Percentiles rank a stretch among this genome's conserved stretches.
Evolutionary conservation across 805 yeast species (phyloP).

Genomic region (Kluyveromyces aestuarii): DNA sequence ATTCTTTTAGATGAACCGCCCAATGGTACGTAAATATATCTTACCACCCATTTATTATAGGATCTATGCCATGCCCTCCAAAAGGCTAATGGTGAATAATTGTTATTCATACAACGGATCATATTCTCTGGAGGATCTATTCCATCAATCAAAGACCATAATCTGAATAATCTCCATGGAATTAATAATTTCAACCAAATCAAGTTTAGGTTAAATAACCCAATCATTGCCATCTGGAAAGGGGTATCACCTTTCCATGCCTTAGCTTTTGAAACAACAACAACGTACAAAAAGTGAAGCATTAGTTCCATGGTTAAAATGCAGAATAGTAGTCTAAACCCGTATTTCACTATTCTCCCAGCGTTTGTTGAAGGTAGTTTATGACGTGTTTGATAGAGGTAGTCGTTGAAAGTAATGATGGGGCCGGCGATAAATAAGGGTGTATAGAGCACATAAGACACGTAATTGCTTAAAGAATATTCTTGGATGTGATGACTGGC

Average conservation of each 20-base stretch:
- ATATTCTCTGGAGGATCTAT: constrained; percentile 97
- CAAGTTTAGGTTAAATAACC: constrained; percentile 77
- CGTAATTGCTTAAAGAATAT: constrained; percentile 55
- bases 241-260: constrained; percentile 91
- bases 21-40: constrained; percentile 84
- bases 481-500: constrained; percentile 53
- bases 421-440: constrained; percentile 97
- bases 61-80: constrained; percentile 99
- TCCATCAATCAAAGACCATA: constrained; percentile 88
- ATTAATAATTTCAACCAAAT: constrained; percentile 89
- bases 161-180: constrained; percentile 92
- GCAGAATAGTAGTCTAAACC: constrained; percentile 60
- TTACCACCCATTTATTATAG: constrained; percentile 78
- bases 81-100: constrained; percentile 86
- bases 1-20: constrained; percentile 75
- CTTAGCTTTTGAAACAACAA: constrained; percentile 79
- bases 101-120: constrained; percentile 93
- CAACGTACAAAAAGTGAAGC: constrained; percentile 83
- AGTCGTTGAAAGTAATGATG: constrained; percentile 85
- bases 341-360: constrained; percentile 50
- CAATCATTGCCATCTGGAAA: constrained; percentile 90
- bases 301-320: constrained; percentile 81
- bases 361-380: constrained; percentile 50
- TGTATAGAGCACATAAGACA: constrained; percentile 72
- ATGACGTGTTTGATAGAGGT: constrained; percentile 57